Percentiles rank a stretch among this genome's conserved stretches.
phyloP scores from a whole-genome alignment of 2,329 filamentous ascomycete genomes.

The Fusarium coffeatum region DNA sequence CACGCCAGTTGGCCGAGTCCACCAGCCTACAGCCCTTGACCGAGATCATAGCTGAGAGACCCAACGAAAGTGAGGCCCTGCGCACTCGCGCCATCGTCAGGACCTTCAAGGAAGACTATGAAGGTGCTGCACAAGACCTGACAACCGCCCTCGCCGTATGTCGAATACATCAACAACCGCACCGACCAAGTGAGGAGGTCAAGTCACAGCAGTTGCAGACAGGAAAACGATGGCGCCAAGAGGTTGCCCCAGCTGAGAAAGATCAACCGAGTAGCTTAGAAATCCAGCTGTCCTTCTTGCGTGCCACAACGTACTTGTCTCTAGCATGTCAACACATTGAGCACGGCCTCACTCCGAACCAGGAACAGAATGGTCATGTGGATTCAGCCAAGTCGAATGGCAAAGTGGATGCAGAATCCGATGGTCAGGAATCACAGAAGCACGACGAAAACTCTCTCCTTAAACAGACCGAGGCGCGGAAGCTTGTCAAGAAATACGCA shows the following conservation, averaged over 20 bases:
- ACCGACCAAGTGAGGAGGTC: conserved; percentile 61
- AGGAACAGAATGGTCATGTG: conserved; percentile 4
- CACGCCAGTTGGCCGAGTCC: conserved; percentile 76
- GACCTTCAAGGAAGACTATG: conserved; percentile 79
- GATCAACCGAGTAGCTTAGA: conserved; percentile 79
- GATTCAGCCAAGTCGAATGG: conserved; percentile 5
- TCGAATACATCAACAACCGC: conserved; percentile 65
- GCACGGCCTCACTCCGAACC: conserved; percentile 58
- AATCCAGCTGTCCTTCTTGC: conserved; percentile 79
- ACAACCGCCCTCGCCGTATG: conserved; percentile 71
- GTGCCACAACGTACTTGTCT: conserved; percentile 77
- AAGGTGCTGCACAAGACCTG: conserved; percentile 76
- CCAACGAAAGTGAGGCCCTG: conserved; percentile 73
- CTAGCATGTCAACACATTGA: conserved; percentile 75
- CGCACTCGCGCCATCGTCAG: conserved; percentile 80
- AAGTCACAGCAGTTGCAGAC: conserved; percentile 55
- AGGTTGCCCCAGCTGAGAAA: conserved; percentile 54
- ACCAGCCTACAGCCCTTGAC: conserved; percentile 75
- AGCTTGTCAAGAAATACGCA: conserved; percentile 77
- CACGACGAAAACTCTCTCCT: conserved; percentile 17
- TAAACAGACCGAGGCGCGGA: conserved; percentile 58
- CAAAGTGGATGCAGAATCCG: background rate
- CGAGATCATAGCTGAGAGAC: conserved; percentile 73
- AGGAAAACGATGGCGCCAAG: conserved; percentile 46
- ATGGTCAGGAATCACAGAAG: conserved; percentile 1